Conservation (phyloP, 1,284 basidiomycete species). For the Cystobasidium sp. region DNA sequence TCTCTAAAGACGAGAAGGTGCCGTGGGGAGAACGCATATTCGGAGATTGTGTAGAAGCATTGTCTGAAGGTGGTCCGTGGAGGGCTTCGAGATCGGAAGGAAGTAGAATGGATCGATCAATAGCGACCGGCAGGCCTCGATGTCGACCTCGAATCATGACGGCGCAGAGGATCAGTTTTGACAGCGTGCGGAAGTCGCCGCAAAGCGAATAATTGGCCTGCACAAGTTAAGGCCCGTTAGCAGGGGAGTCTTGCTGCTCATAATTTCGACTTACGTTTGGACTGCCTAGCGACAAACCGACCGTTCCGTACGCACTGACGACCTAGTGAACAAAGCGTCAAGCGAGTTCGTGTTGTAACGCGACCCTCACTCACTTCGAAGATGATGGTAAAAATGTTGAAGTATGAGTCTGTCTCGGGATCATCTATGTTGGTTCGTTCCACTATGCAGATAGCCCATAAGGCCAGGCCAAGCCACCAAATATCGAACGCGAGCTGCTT, state of each 20-base stretch:
- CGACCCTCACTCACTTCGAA: slow-evolving; percentile 63
- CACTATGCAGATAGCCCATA: slow-evolving; percentile 70
- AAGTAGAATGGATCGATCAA: slow-evolving; percentile 43
- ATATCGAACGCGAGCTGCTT: slow-evolving; percentile 84
- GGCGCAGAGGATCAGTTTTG: slow-evolving; percentile 79
- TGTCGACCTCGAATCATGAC: slow-evolving; percentile 95
- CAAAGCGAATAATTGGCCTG: slow-evolving; percentile 71
- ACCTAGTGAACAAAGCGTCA: slow-evolving; percentile 55
- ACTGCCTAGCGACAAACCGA: slow-evolving; percentile 79
- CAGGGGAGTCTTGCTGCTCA: not conserved
- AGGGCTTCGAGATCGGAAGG: slow-evolving; percentile 40
- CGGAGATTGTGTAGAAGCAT: not conserved
- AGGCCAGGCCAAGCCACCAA: slow-evolving; percentile 52
- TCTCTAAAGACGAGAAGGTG: not conserved
- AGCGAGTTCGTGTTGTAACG: not conserved
- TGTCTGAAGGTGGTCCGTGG: not conserved
- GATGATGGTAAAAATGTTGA: slow-evolving; percentile 72
- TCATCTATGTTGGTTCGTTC: slow-evolving; percentile 68
- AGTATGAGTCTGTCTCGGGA: slow-evolving; percentile 57
- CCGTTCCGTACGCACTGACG: slow-evolving; percentile 88
- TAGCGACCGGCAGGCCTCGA: slow-evolving; percentile 66
- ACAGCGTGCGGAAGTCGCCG: slow-evolving; percentile 76
- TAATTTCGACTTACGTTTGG: slow-evolving; percentile 60
- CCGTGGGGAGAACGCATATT: not conserved
- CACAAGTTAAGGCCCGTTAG: not conserved